phyloP scores from a whole-genome alignment of 2,329 filamentous ascomycete genomes.

The Grosmannia clavigera region DNA sequence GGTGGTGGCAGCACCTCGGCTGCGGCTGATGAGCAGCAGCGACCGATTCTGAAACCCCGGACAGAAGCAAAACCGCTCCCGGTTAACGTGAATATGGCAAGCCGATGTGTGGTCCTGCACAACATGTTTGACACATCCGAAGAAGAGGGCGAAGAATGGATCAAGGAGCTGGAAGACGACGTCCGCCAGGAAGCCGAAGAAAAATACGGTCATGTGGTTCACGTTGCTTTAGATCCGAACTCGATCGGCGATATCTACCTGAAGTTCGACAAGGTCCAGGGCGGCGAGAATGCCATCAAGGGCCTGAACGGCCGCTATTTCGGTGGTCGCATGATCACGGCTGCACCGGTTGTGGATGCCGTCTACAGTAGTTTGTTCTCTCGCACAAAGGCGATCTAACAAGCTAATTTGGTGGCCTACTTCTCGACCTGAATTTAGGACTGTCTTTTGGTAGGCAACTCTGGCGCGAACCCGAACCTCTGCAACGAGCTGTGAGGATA shows the following conservation, averaged over 20 bases:
- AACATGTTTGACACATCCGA: conserved; percentile 91
- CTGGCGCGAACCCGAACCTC: background rate
- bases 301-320: conserved; percentile 96
- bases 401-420: conserved; percentile 33
- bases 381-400: conserved; percentile 68
- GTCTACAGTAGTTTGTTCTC: conserved; percentile 97
- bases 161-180: conserved; percentile 89
- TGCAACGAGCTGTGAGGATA: background rate
- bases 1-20: background rate
- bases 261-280: conserved; percentile 92
- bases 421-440: conserved; percentile 32
- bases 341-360: conserved; percentile 91
- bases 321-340: conserved; percentile 83
- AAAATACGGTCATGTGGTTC: conserved; percentile 95
- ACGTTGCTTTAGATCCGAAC: conserved; percentile 89
- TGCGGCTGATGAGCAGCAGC: conserved; percentile 43
- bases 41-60: conserved; percentile 64
- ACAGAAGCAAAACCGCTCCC: conserved; percentile 51
- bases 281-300: conserved; percentile 94
- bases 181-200: conserved; percentile 84
- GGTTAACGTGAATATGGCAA: conserved; percentile 80
- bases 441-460: conserved; percentile 15
- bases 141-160: conserved; percentile 81
- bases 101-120: conserved; percentile 83
- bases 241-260: conserved; percentile 94